Base-by-base conservation (phyloP, 2,329 filamentous ascomycete genomes). In the Alternaria incomplexa region DNA sequence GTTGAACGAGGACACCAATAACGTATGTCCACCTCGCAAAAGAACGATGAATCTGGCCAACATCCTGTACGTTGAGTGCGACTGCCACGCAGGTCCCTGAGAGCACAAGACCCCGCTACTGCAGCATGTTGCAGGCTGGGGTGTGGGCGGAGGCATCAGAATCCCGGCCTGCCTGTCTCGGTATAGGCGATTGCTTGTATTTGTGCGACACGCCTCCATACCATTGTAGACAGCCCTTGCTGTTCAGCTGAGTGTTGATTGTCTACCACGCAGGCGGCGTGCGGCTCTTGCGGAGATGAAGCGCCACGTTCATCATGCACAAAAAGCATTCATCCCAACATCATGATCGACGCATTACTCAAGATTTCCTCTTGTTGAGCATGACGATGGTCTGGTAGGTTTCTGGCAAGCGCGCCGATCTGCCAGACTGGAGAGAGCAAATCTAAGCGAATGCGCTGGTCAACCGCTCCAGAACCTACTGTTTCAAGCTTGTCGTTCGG, bases 121-220 rank as follows among this genome's bases (percentile, higher is more conserved):
- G 55, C 48, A 52, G 8, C 12, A 52, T 22, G 48, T 52, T 52
- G 30, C 48, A 61, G 52, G 51, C 23, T 59, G 47, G 48, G 47
- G 55, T 61, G 63, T 70, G 66, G 63, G 67, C 59, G 65, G 57
- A 70, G 66, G 62, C 63, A 68, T 63, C 28, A 64, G 46, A 50
- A 60, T 26, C 55, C 46, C 61, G 63, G 58, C 63, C 61, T 65
- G 63, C 66, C 62, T 61, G 61, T 55, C 56, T 55, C 53, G 50
- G 63, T 65, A 67, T 64, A 58, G 63, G 63, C 65, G 46, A 57
- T 65, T 66, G 61, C 68, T 69, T 68, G 65, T 65, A 66, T 71
- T 68, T 65, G 70, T 70, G 67, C 60, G 54, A 63, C 44, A 32
- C 62, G 62, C 40, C 63, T 64, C 55, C 32, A 25, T 22, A 22